Evolutionary conservation across 495 filamentous ascomycete genomes (phyloP).

Genomic region (Hypoxylon perforatum): DNA sequence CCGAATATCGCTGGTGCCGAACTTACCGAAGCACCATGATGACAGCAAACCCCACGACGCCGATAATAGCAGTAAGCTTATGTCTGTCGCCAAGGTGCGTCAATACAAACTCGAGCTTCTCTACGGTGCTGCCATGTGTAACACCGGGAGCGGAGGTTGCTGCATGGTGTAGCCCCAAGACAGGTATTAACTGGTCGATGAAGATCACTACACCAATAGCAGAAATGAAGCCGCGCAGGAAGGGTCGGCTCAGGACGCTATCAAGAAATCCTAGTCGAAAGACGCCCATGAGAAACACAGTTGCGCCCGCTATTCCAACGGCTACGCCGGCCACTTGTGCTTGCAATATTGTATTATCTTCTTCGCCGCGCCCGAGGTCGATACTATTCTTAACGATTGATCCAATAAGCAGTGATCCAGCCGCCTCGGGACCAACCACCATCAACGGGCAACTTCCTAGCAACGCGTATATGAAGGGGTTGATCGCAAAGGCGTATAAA

Average conservation of each 20-base stretch:
- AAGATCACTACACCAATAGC: conserved; percentile 96
- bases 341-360: conserved; percentile 75
- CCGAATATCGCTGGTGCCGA: not conserved
- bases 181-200: conserved; percentile 92
- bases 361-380: conserved; percentile 72
- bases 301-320: conserved; percentile 84
- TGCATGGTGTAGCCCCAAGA: conserved; percentile 77
- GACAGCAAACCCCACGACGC: conserved; percentile 81
- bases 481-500: conserved; percentile 94
- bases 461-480: conserved; percentile 87
- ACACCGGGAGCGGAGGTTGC: conserved; percentile 68
- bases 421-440: conserved; percentile 96
- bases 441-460: conserved; percentile 91
- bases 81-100: conserved; percentile 73
- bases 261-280: conserved; percentile 93
- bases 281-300: conserved; percentile 85
- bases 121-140: conserved; percentile 82
- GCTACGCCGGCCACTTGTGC: conserved; percentile 90
- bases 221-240: conserved; percentile 93
- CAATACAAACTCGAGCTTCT: conserved; percentile 84
- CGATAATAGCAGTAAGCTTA: conserved; percentile 76
- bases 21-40: conserved; percentile 85
- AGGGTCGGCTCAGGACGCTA: conserved; percentile 91
- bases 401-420: conserved; percentile 89
- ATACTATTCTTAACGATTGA: conserved; percentile 84